phyloP scores from a whole-genome alignment of 2,329 filamentous ascomycete genomes.

The Colletotrichum acutatum region DNA sequence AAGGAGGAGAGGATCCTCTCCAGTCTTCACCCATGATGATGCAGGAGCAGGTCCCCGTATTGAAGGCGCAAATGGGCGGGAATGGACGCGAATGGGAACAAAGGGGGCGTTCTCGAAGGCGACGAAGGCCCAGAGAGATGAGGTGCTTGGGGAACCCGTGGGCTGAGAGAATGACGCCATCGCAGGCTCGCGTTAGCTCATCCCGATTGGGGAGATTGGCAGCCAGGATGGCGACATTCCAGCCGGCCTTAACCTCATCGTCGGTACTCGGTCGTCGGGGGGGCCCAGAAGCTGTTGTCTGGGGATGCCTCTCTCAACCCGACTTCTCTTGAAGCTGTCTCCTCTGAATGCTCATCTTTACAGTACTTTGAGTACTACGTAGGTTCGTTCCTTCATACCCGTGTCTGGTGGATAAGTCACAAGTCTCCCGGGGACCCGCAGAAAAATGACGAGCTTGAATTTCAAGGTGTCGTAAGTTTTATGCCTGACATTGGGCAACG shows the following conservation, averaged over 20 bases:
- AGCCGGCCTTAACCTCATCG: conserved; percentile 32
- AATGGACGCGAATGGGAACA: neutral
- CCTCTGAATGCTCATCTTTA: too few relatives aligned
- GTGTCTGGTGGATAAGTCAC: neutral
- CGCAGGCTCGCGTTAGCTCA: conserved; percentile 34
- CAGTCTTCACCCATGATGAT: neutral
- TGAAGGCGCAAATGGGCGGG: neutral
- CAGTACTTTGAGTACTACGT: too few relatives aligned
- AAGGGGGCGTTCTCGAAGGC: neutral
- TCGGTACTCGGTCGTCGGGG: conserved; percentile 23
- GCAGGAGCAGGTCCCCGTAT: neutral
- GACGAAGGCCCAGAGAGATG: neutral
- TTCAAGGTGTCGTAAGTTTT: neutral
- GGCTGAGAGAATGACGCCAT: conserved; percentile 31
- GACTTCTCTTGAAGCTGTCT: neutral
- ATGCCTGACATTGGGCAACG: neutral
- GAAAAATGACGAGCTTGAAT: neutral
- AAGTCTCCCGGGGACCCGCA: too few relatives aligned
- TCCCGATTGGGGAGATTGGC: conserved; percentile 34
- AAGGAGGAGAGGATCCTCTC: neutral
- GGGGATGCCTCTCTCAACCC: neutral
- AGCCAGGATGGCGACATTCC: conserved; percentile 32
- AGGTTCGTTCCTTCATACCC: too few relatives aligned
- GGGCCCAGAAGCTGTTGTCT: neutral
- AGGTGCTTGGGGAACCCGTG: neutral